These are phyloP conservation scores for Kodamaea restingae DNA, from an alignment of 805 yeast species.

Conservation along the genomic window DNA sequence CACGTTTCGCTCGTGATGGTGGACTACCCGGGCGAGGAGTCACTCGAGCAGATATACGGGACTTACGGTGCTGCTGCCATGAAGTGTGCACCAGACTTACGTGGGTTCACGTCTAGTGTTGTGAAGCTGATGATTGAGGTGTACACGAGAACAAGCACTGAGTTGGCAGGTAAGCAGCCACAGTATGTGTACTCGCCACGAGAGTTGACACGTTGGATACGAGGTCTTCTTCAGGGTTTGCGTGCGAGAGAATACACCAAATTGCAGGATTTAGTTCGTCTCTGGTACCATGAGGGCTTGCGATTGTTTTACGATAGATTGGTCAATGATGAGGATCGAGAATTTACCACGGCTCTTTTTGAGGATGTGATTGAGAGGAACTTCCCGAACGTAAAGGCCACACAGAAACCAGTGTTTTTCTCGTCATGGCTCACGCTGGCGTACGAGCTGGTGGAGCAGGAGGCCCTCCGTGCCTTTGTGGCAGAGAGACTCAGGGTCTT, in stretches of 20 bases:
- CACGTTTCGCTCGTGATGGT: conserved; percentile 66
- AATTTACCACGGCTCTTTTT: conserved; percentile 44
- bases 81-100: conserved; percentile 55
- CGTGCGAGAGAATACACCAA: conserved; percentile 30
- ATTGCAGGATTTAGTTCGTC: conserved; percentile 44
- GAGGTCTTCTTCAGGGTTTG: conserved; percentile 62
- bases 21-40: conserved; percentile 66
- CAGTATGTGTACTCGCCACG: conserved; percentile 85
- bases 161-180: conserved; percentile 38
- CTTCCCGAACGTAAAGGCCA: conserved; percentile 47
- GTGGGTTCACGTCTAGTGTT: conserved; percentile 49
- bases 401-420: conserved; percentile 54
- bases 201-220: conserved; percentile 82
- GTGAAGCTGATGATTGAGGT: conserved; percentile 66
- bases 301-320: conserved; percentile 76
- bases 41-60: conserved; percentile 64
- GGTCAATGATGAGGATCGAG: conserved; percentile 41
- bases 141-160: conserved; percentile 42
- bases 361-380: conserved; percentile 24
- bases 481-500: conserved; percentile 63
- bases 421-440: conserved; percentile 71
- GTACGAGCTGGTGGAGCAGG: conserved; percentile 52
- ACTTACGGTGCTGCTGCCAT: conserved; percentile 55
- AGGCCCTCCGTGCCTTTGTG: conserved; percentile 51
- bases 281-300: conserved; percentile 81